phyloP scores from a whole-genome alignment of 108 stramenopile genomes.

The Nannochloropsis gaditana region DNA sequence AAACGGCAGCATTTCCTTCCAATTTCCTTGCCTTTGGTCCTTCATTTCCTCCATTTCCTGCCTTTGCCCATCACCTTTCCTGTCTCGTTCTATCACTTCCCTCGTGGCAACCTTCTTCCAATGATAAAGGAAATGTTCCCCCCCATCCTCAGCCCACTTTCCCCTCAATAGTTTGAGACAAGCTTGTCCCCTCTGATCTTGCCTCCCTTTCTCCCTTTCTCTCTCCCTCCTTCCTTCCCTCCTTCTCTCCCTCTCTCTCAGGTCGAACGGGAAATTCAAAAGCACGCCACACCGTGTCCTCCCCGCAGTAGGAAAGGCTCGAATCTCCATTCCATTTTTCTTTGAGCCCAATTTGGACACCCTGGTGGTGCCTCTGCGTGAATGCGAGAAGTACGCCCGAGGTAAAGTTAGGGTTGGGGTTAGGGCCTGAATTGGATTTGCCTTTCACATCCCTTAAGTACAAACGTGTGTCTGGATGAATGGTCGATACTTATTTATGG shows the following conservation, averaged over 20 bases:
- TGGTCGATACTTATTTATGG: neutral
- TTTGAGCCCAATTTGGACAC: neutral
- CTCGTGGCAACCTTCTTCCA: neutral
- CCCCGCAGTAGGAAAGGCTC: neutral
- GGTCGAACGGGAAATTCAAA: neutral
- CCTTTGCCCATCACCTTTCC: neutral
- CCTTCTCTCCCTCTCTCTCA: neutral
- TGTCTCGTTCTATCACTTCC: neutral
- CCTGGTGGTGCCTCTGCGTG: neutral
- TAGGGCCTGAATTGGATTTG: no score
- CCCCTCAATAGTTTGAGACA: neutral
- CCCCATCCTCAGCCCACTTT: neutral
- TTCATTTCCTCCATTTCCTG: no score
- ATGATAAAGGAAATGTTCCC: neutral
- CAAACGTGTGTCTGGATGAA: no score
- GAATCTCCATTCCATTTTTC: neutral
- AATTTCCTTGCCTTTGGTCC: no score
- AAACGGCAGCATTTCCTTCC: no score
- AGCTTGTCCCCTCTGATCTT: no score
- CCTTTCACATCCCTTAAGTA: no score
- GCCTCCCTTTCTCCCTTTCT: neutral
- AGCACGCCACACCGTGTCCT: neutral
- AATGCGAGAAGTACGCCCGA: neutral
- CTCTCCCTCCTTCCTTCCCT: constrained; percentile 1
- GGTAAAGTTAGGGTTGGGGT: neutral